Base-by-base conservation (phyloP, 2,329 filamentous ascomycete species). In the Drechslera avenae region DNA sequence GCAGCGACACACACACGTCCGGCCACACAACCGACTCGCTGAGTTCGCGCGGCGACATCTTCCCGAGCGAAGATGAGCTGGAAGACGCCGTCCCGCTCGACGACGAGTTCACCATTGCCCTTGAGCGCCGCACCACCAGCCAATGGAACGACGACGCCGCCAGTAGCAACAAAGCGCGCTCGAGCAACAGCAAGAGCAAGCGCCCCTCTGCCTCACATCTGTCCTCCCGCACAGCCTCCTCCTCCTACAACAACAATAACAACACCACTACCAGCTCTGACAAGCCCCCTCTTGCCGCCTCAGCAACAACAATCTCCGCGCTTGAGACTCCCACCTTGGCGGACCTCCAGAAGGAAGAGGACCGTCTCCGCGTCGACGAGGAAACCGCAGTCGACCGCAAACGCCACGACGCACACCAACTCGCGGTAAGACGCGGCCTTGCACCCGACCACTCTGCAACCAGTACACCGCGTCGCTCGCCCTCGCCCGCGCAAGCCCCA, bases 31-130 rank as follows among this genome's bases (percentile, higher is more conserved):
- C 86, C 21, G 91, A 93, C 69, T 96, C 92, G 5, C 86, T 89
- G 57, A 88, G 92, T 64, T 96, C 91, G 9, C 81, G 93, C 39
- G 91, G 91, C 2, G 93, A 97, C 74, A 78, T 97, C 10, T 94
- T 97, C 60, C 91, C 91, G 0, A 96, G 91, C 64, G 91, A 96
- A 65, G 91, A 92, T 45, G 91, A 95, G 52, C 60, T 71, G 26
- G 92, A 96, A 71, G 93, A 97, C 73, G 93, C 93, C 1, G 85
- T 96, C n/a, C 90, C 91, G 10, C 76, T 97, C 14, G 90, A 93
- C 63, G 93, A 97, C 68, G 92, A 97, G 67, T 95, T 97, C 63
- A 90, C 91, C 2, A 86, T 96, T 70, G 85, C 86, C 3, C 79
- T 97, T 54, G 87, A 91, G 53, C 84, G 88, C 44, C 85, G 88